These are phyloP conservation scores for Osmanthus fragrans DNA, from an alignment of 257 asterid genomes.

Conservation along the genomic window DNA sequence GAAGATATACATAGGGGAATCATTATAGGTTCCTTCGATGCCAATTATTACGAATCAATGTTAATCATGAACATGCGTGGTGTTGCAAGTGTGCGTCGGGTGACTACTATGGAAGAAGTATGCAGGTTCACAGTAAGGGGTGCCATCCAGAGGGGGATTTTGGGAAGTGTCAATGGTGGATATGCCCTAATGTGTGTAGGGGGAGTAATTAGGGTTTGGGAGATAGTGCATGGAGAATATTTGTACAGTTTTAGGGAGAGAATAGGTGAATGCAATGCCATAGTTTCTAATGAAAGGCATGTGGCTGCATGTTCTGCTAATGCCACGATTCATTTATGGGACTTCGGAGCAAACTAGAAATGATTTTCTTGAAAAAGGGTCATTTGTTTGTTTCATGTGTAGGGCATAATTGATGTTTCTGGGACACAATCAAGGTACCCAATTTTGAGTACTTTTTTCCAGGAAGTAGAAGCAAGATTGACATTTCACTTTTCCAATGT, in stretches of 20 bases:
- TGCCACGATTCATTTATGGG: constrained; percentile 74
- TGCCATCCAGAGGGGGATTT: constrained; percentile 36
- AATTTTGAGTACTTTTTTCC: background rate
- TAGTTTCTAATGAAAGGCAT: constrained; percentile 62
- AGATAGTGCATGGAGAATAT: constrained; percentile 51
- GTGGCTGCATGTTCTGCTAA: constrained; percentile 61
- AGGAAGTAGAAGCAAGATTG: background rate
- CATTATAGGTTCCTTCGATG: constrained; percentile 57
- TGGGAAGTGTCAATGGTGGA: constrained; percentile 76
- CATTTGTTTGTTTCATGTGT: background rate
- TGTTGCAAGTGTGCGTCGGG: constrained; percentile 45
- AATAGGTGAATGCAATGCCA: constrained; percentile 45
- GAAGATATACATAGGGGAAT: constrained; percentile 48
- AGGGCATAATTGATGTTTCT: background rate
- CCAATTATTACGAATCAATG: constrained; percentile 35
- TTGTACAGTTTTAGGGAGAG: constrained; percentile 70
- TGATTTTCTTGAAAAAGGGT: background rate
- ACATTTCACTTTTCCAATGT: background rate
- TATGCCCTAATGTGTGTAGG: constrained; percentile 49
- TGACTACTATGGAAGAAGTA: constrained; percentile 37
- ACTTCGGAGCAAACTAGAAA: constrained; percentile 53
- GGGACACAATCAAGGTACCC: background rate
- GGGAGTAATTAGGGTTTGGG: constrained; percentile 81
- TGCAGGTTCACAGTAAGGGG: constrained; percentile 63
- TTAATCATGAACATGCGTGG: constrained; percentile 52